Evolutionary conservation across 441 rosid species (phyloP).

Genomic region (Populus tomentosa): DNA sequence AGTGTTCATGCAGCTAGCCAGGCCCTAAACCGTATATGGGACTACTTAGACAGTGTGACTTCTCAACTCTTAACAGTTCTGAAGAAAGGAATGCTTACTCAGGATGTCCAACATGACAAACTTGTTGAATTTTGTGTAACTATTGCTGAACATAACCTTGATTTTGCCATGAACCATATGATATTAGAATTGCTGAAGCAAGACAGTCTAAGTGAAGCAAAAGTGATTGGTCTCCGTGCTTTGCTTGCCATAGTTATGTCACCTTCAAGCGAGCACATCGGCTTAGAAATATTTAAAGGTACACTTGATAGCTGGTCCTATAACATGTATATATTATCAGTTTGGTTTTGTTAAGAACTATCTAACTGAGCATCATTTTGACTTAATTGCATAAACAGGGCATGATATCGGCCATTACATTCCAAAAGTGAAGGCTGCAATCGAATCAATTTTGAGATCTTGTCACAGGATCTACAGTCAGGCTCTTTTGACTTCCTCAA

Average conservation of each 20-base stretch:
- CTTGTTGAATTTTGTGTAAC: slow-evolving; percentile 98
- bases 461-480: slow-evolving; percentile 83
- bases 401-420: slow-evolving; percentile 92
- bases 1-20: slow-evolving; percentile 94
- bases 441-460: slow-evolving; percentile 89
- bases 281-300: slow-evolving; percentile 95
- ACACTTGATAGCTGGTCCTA: slow-evolving; percentile 21
- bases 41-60: slow-evolving; percentile 96
- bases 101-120: slow-evolving; percentile 98
- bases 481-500: slow-evolving; percentile 94
- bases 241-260: slow-evolving; percentile 95
- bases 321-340: slow-evolving; percentile 2
- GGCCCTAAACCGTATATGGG: slow-evolving; percentile 96
- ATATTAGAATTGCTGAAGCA: slow-evolving; percentile 93
- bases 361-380: slow-evolving; percentile 7
- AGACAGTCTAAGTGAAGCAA: slow-evolving; percentile 96
- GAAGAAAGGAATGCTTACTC: slow-evolving; percentile 94
- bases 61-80: slow-evolving; percentile 86
- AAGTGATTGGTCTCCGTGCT: slow-evolving; percentile 97
- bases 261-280: slow-evolving; percentile 82
- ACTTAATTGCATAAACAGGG: slow-evolving; percentile 42
- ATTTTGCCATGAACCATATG: slow-evolving; percentile 99
- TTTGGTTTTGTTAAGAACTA: background rate
- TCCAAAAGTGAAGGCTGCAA: slow-evolving; percentile 98
- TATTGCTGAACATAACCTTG: slow-evolving; percentile 98